Evolutionary conservation across 2,329 filamentous ascomycete species (phyloP), one percentile per base, ranked within the genome.

Genomic region (Pseudogymnoascus pannorum): DNA sequence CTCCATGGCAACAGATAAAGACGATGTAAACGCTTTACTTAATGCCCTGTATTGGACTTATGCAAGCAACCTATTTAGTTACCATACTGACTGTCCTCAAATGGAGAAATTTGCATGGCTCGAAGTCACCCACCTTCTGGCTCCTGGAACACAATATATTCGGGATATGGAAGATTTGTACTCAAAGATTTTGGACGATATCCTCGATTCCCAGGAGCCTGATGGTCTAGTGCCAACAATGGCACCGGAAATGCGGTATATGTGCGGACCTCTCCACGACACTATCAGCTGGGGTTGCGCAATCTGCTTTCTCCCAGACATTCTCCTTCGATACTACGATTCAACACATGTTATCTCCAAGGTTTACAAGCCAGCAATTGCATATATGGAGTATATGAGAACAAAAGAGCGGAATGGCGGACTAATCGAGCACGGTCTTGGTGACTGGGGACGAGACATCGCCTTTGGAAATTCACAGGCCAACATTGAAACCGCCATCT

Each of bases 21-120:
- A 75, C 20, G 75, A 76, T 29, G 36, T 40, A 20, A 76, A 77
- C 54, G 68, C 71, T n/a, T 64, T 77, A 1, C 73, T 77, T 51
- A 76, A 75, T 20, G 76, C 76, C 35, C 76, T 75, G 42, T 74
- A 78, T 61, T 79, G 76, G 76, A 74, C 75, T 1, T 78, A 78
- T 57, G 71, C 70, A 38, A 73, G 70, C 51, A 77, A 77, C 63
- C 68, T 77, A 14, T 77, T 76, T 64, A 77, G 75, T 60, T 79
- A 79, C 66, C 77, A 79, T 62, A 79, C 77, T 2, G 77, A 79
- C 64, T 78, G 76, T 61, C 75, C 75, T 5, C 75, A 77, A 63
- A 76, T 78, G 33, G 75, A 79, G 64, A 79, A 79, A 62, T 79
- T 79, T 42, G 77, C 75, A 0, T 79, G 77, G 77, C 72, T 78